Base-by-base conservation (phyloP, 2,329 filamentous ascomycete species). In the Pseudogymnoascus verrucosus region DNA sequence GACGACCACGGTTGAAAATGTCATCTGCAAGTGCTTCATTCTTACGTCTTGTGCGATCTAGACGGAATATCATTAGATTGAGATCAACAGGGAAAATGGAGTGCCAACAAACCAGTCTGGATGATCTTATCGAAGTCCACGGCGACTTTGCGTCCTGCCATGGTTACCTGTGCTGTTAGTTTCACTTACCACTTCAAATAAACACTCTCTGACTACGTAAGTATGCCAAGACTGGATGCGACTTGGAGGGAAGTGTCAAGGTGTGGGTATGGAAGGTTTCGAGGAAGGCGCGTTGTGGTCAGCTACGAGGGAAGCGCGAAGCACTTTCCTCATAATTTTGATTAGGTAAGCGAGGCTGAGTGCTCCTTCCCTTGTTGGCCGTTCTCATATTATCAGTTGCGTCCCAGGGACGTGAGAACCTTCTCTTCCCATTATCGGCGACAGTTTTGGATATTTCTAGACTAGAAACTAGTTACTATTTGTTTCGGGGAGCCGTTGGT, bases 1-100 rank as follows among this genome's bases (percentile, higher is more conserved):
- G 84, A 64, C 81, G 77, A 62, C 75, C 76, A 71, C 84, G 83
- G 68, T 84, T 84, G 69, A 93, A 87, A 71, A 93, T 90, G 71
- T 84, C 81, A 69, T 89, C 82, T 34, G 89, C 89, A n/a, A 91
- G 82, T 3, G 78, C 80, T 72, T 90, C 84, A 69, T 89, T 87
- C 77, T 86, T 87, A 77, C 89, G 89, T 73, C 86, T 84, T 74
- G 89, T 82, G 66, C 89, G 87, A 65, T 74, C 73, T 74, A 37
- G 7, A 16, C 5, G 10, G 12, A 21, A 34, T 59, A 34, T 21
- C 21, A 19, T 34, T 34, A 44, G 61, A 47, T 26, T 59, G 51
- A 34, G 5, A 28, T 21, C 8, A 21, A 12, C n/a, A 12, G 10
- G 23, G 12, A 34, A 11, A 12, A 21, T n/a, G 23, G 21, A 21